phyloP scores from a whole-genome alignment of 2,329 filamentous ascomycete species.

The Tolypocladium endophyticum region DNA sequence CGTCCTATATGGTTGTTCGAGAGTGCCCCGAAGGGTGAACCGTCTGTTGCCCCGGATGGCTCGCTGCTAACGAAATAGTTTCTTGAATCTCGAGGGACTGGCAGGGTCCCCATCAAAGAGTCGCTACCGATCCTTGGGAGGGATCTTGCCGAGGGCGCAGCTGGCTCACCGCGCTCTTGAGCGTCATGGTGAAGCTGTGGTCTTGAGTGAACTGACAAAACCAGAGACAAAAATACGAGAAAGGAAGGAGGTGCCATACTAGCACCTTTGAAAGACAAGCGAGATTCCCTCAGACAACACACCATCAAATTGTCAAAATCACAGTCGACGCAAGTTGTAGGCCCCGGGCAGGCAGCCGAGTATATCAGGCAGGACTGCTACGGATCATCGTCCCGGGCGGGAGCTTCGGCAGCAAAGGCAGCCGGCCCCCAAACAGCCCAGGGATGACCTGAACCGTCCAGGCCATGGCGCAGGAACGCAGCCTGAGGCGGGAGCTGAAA shows the following conservation, averaged over 20 bases:
- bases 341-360: neutral
- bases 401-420: neutral
- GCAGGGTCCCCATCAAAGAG: conserved; percentile 4
- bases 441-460: neutral
- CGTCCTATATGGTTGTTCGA: neutral
- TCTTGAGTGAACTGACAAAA: conserved; percentile 3
- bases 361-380: neutral
- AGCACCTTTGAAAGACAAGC: neutral
- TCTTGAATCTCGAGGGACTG: conserved; percentile 2
- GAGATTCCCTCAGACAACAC: neutral
- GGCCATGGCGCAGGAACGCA: neutral
- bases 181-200: conserved; percentile 5
- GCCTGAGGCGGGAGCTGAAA: neutral
- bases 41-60: neutral
- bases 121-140: neutral
- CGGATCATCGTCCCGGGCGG: neutral
- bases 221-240: conserved; percentile 3
- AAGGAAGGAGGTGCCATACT: conserved; percentile 3
- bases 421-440: neutral
- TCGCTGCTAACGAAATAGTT: neutral
- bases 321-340: neutral
- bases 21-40: neutral
- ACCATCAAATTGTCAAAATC: neutral
- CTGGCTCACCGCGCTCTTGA: conserved; percentile 1
- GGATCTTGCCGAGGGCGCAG: neutral